A percentile compares a stretch with the other conserved stretches of the same genome.
Conservation (phyloP, 139 green algal genomes). For the Deuterostichococcus epilithicus region DNA sequence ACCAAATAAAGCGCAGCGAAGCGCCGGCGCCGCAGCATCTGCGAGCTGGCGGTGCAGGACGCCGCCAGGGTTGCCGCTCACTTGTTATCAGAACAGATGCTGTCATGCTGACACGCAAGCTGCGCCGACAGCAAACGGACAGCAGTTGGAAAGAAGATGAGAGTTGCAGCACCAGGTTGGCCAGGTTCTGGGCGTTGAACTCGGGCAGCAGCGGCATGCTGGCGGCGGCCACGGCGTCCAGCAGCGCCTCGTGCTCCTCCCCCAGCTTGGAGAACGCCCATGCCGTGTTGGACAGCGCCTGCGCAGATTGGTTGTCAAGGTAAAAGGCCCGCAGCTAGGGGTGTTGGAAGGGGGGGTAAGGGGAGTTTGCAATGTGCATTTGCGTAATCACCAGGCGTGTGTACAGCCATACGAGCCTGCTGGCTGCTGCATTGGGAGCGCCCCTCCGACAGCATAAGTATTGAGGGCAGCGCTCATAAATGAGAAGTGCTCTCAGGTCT, state of each 20-base stretch:
- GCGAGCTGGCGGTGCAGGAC: no score
- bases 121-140: no score
- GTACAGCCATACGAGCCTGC: no score
- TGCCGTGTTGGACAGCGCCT: constrained; percentile 58
- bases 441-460: no score
- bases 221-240: constrained; percentile 23
- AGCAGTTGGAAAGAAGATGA: constrained; percentile 2
- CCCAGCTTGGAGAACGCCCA: constrained; percentile 57
- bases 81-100: constrained; percentile 12
- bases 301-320: no score
- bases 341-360: no score
- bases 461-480: no score
- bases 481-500: no score
- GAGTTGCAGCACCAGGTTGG: constrained; percentile 19
- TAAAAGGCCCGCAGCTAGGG: no score
- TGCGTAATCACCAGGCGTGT: no score
- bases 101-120: constrained; percentile 9
- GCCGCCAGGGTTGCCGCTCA: constrained; percentile 10
- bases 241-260: constrained; percentile 18
- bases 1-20: not conserved
- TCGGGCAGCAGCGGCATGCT: constrained; percentile 11
- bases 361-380: no score
- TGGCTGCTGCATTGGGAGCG: no score
- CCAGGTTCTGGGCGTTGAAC: constrained; percentile 42
- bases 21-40: constrained; percentile 5